phyloP scores from a whole-genome alignment of 768 basidiomycete genomes.

The Podaxis rugospora region DNA sequence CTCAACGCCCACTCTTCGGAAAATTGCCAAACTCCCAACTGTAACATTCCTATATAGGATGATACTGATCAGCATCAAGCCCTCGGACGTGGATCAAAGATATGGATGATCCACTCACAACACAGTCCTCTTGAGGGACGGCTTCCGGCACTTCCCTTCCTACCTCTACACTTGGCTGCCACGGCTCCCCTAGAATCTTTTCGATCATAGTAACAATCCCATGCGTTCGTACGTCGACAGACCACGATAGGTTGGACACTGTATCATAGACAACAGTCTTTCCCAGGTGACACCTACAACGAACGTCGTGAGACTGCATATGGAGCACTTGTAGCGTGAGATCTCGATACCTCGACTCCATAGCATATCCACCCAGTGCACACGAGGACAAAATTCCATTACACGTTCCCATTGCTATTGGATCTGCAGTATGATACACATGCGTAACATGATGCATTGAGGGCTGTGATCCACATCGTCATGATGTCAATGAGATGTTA shows the following conservation, averaged over 20 bases:
- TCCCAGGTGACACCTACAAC: conserved; percentile 77
- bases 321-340: not conserved
- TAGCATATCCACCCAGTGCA: conserved; percentile 82
- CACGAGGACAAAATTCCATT: conserved; percentile 80
- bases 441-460: conserved; percentile 81
- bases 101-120: conserved; percentile 42
- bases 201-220: conserved; percentile 79
- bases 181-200: conserved; percentile 61
- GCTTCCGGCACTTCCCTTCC: conserved; percentile 63
- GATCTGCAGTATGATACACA: conserved; percentile 92
- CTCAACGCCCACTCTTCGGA: not conserved
- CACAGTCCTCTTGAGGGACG: conserved; percentile 56
- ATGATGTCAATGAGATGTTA: not conserved
- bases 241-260: conserved; percentile 80
- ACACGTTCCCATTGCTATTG: conserved; percentile 88
- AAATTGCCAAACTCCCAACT: conserved; percentile 65
- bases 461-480: conserved; percentile 36
- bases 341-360: conserved; percentile 59
- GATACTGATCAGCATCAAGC: not conserved
- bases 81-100: not conserved
- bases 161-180: conserved; percentile 57
- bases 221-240: conserved; percentile 78
- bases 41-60: conserved; percentile 51
- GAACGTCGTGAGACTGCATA: not conserved
- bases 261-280: conserved; percentile 89